Evolutionary conservation across 148 eudicot species (phyloP).

Genomic region (Pouteria glomerata): DNA sequence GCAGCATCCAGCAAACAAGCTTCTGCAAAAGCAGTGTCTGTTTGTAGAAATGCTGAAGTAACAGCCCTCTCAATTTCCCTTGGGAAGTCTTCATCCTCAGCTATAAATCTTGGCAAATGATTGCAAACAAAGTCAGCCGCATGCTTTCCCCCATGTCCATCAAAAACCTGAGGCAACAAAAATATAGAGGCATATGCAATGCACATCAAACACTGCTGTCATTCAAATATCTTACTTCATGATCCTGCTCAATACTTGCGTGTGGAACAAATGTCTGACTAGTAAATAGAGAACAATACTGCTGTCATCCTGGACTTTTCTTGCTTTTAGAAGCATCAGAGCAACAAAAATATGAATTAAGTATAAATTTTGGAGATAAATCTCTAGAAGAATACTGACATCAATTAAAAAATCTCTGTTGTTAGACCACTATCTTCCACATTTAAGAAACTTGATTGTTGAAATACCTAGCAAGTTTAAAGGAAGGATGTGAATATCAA

Average conservation of each 20-base stretch:
- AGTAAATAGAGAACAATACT: neutral
- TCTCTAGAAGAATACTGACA: neutral
- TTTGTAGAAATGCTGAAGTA: constrained; percentile 74
- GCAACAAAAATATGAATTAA: neutral
- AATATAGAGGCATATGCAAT: neutral
- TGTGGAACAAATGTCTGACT: neutral
- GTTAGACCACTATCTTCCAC: neutral
- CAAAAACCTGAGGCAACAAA: constrained; percentile 53
- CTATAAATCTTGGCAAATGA: constrained; percentile 72
- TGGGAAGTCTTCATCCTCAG: constrained; percentile 62
- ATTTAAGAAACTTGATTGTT: neutral
- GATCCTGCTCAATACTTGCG: neutral
- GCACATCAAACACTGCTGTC: neutral
- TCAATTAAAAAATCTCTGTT: neutral
- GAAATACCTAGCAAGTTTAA: neutral
- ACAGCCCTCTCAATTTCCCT: constrained; percentile 69
- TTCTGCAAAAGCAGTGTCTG: constrained; percentile 86
- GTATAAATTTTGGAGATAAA: neutral
- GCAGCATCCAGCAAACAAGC: constrained; percentile 70
- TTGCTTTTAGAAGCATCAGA: neutral
- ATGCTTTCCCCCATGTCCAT: constrained; percentile 96
- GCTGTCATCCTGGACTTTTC: neutral
- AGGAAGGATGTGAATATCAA: too few species aligned
- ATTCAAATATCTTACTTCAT: neutral
- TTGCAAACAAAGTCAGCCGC: constrained; percentile 93